Evolutionary conservation across 1,284 basidiomycete genomes (phyloP).

Genomic region (Tremellales sp.): DNA sequence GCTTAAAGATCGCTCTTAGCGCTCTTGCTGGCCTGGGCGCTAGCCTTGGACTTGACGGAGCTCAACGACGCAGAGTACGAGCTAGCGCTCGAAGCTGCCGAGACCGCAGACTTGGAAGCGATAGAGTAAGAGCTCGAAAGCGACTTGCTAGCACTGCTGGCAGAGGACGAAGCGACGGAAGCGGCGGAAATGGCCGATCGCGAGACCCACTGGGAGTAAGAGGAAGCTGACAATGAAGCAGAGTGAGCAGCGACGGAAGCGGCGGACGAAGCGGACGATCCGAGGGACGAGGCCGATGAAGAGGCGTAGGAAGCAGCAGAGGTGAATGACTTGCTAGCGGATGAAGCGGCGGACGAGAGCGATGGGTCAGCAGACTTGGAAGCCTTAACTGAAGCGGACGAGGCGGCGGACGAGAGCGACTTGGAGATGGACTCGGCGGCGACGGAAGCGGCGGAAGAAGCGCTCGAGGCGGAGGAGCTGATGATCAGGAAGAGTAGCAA

Average conservation of each 20-base stretch:
- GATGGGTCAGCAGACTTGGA: constrained; percentile 36
- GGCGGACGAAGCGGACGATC: constrained; percentile 35
- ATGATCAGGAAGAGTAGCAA: background rate
- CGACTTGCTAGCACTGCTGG: constrained; percentile 19
- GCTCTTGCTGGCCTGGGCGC: constrained; percentile 32
- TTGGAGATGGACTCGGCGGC: constrained; percentile 38
- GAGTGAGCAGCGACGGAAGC: constrained; percentile 52
- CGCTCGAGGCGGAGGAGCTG: constrained; percentile 39
- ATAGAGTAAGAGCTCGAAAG: constrained; percentile 45
- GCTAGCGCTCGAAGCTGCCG: constrained; percentile 20
- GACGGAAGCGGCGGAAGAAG: constrained; percentile 28
- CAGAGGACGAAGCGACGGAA: constrained; percentile 33
- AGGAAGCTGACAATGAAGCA: constrained; percentile 31
- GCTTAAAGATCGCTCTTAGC: constrained; percentile 34
- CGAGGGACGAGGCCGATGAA: constrained; percentile 38
- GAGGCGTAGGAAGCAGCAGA: constrained; percentile 45
- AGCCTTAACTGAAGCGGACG: constrained; percentile 31
- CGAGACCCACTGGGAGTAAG: constrained; percentile 23
- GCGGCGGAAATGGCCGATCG: constrained; percentile 31
- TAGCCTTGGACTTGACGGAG: constrained; percentile 30
- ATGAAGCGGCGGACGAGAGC: constrained; percentile 32
- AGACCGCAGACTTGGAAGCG: constrained; percentile 45
- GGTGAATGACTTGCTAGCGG: constrained; percentile 39
- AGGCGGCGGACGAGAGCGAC: constrained; percentile 36
- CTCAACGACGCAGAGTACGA: constrained; percentile 29